Evolutionary conservation across 805 yeast genomes (phyloP), one percentile per base, ranked within the genome.

Genomic region (Wickerhamiella azymoides): DNA sequence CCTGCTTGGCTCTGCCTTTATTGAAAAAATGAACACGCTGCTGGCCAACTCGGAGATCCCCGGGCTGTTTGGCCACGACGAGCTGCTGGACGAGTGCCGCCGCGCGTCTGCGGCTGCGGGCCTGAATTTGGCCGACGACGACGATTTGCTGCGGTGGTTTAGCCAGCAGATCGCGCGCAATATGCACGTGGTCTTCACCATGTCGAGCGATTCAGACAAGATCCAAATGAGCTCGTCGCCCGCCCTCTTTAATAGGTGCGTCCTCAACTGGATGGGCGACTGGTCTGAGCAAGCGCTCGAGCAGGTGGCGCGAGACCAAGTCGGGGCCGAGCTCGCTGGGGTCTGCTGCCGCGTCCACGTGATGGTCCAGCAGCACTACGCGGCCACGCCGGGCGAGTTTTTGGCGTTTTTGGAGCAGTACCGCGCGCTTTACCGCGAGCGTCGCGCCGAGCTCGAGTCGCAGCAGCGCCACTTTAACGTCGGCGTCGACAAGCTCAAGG

Each of bases 31-130:
- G 92, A 89, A 89, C 55, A 84, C 94, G 0, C 64, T 89, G n/a
- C 68, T 89, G 33, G 96, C 96, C 0, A 89, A 89, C 61, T 83
- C 94, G 0, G 96, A 89, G 56, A 71, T 86, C 33, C 96, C 96
- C 0, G 96, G 94, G 3, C 64, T 89, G 11, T 89, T 84, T 59
- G 82, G 75, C 47, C 86, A 78, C 0, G 93, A 84, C 9, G 88
- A 83, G 8, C 62, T 88, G 47, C 64, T 82, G 66, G 61, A 60
- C 1, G 53, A 71, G 1, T 77, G 93, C 48, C 61, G 68, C 10
- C 77, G 76, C 11, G 77, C 72, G 40, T 70, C 83, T 0, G 69
- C 71, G 33, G 58, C 71, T 3, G 76, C 73, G 39, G 94, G 94
- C 0, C 56, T 78, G 2, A 58, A 77, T 16, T 62, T 84, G 17